These are phyloP conservation scores for Striga asiatica DNA, from an alignment of 257 asterid species.

Conservation along the genomic window DNA sequence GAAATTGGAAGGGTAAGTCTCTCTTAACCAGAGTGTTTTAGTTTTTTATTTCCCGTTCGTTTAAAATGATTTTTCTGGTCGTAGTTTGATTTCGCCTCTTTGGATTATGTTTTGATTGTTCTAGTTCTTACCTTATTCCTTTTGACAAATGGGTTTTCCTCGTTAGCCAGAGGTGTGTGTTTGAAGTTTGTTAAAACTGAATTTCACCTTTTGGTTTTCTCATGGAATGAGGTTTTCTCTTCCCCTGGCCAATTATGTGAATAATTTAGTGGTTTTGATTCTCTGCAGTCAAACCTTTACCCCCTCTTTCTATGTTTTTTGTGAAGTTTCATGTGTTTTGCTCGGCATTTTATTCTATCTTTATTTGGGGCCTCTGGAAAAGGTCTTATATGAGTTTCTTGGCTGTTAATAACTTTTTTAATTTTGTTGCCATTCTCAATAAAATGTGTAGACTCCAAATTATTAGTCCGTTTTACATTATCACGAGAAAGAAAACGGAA, in stretches of 20 bases:
- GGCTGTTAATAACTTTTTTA: no score
- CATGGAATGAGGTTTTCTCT: not conserved
- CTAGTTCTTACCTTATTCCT: no score
- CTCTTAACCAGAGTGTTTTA: slow-evolving; percentile 6
- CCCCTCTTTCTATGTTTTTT: no score
- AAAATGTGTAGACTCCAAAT: not conserved
- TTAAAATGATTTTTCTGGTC: not conserved
- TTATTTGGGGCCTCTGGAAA: no score
- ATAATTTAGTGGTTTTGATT: no score
- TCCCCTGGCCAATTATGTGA: no score
- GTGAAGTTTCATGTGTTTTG: no score
- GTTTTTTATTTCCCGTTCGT: not conserved
- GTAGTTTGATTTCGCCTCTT: no score
- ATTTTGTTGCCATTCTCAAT: no score
- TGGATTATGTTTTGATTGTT: no score
- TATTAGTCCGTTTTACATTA: not conserved
- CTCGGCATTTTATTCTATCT: no score
- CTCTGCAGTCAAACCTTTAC: no score
- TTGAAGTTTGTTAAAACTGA: not conserved
- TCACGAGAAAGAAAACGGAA: not conserved
- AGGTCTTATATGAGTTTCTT: not conserved
- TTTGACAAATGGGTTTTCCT: not conserved
- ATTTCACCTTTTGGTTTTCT: not conserved
- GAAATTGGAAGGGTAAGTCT: slow-evolving; percentile 61
- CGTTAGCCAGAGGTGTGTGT: not conserved